Base-by-base conservation (phyloP, 2,329 filamentous ascomycete species). In the Trichoderma sp. region DNA sequence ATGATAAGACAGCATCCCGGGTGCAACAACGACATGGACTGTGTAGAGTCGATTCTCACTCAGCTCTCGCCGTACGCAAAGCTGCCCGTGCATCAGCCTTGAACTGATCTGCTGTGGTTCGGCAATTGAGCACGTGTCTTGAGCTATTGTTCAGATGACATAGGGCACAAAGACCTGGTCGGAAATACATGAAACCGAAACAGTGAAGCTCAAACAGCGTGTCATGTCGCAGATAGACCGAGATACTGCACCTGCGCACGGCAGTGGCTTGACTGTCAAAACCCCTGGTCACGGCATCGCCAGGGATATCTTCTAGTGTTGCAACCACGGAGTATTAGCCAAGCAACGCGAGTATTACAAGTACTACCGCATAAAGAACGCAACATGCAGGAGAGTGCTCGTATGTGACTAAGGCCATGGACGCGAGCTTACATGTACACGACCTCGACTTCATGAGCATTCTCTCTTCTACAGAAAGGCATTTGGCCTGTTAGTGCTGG, bases 51-150 rank as follows among this genome's bases (percentile, higher is more conserved):
- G 27, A 21, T 4, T 33, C 27, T 18, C 27, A 14, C 16, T 31
- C 64, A 31, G 16, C 63, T 7, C 50, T 56, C 7, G 9, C 21
- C 3, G 1, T 24, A 31, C 38, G 41, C 14, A 21, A 31, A 53
- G 21, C 41, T 21, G 24, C 38, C 18, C 11, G 16, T 45, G 35
- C 35, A 66, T 50, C 63, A 29, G 38, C 38, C 63, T 53, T 33
- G 27, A 67, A 12, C 18, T 64, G 31, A 69, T 14, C 45, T n/a
- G 7, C 27, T 31, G 18, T 33, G 12, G 68, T 21, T 53, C 59
- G 29, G 68, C 27, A 64, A 38, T 63, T 63, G 68, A 72, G 68
- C 68, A 72, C 59, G 24, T 72, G 56, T 63, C n/a, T 64, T 35
- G 7, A 14, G 8, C n/a, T 56, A 56, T 56, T 35, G 27, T 29